Base-by-base conservation (phyloP, 2,329 filamentous ascomycete species). In the Sporothrix variecibatus region DNA sequence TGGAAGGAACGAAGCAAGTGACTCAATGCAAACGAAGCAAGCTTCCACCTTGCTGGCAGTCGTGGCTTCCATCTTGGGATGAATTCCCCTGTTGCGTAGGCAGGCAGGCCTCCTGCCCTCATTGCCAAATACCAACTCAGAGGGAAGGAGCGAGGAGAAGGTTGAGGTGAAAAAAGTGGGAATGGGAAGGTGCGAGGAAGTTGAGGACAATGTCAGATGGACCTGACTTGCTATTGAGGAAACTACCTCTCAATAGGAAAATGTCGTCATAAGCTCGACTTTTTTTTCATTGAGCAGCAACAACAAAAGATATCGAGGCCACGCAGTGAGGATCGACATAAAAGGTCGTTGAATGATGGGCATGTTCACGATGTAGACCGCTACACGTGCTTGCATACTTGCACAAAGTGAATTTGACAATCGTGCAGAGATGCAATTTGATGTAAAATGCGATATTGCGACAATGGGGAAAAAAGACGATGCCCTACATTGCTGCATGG, bases 1-100 rank as follows among this genome's bases (percentile, higher is more conserved):
- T 3, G 70, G 70, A 72, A 75, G 65, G 73, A 70, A 58, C 69
- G 51, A 67, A 8, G 34, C 60, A 49, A 49, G 65, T 69, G 65
- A 69, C 23, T 69, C 65, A 69, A 53, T 34, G 65, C 26, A 51
- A 51, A 69, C 23, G 31, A 15, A 49, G 43, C 43, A 49, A 49
- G 11, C 58, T 65, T 58, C 40, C 53, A 26, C 2, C 58, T 72
- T 68, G 40, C 43, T 49, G 43, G 43, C 43, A 17, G 20, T 26
- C 31, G 65, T 46, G 23, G 11, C 58, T 65, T 67, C 53, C 58
- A 38, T 3, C 58, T 72, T 72, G 40, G 53, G 73, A 74, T 46
- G 72, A 69, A 9, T 43, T 43, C 12, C 20, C 17, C 23, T 58
- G 1, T 65, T 74, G 67, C 72, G 72, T 67, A 53, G 31, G 43